A percentile compares a stretch with the other conserved stretches of the same genome.
These are phyloP conservation scores for Tolypocladium inflatum DNA, from an alignment of 2,329 filamentous ascomycete species.

Conservation along the genomic window DNA sequence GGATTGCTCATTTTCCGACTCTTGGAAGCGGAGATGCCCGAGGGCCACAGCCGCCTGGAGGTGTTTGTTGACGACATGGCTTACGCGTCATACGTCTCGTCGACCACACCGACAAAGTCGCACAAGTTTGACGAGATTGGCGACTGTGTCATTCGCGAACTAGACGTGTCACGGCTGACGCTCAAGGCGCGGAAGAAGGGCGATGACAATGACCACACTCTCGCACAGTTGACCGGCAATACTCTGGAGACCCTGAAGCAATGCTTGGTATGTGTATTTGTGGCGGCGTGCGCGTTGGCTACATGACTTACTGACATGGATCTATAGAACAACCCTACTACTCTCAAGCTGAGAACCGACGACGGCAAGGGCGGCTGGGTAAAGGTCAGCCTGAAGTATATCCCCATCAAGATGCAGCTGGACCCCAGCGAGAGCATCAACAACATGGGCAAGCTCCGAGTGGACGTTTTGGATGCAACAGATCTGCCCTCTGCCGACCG, in stretches of 20 bases:
- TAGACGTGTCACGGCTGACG: conserved; percentile 93
- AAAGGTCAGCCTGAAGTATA: conserved; percentile 87
- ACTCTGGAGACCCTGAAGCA: conserved; percentile 83
- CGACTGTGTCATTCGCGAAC: conserved; percentile 89
- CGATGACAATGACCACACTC: conserved; percentile 65
- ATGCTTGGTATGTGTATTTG: conserved; percentile 55
- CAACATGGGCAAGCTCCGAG: conserved; percentile 91
- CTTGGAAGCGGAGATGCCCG: conserved; percentile 76
- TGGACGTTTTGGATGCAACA: conserved; percentile 81
- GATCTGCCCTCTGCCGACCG: conserved; percentile 90
- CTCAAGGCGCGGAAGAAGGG: conserved; percentile 75
- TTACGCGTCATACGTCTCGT: conserved; percentile 79
- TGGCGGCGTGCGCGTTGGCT: neutral
- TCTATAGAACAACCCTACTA: conserved; percentile 73
- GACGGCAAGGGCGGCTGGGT: conserved; percentile 70
- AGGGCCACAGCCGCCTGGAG: conserved; percentile 69
- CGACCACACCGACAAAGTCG: conserved; percentile 58
- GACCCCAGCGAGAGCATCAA: conserved; percentile 96
- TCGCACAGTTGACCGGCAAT: conserved; percentile 75
- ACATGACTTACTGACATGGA: neutral
- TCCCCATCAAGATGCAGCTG: conserved; percentile 87
- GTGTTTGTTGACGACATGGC: conserved; percentile 91
- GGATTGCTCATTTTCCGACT: conserved; percentile 92
- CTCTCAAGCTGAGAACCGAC: conserved; percentile 68
- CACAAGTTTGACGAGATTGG: conserved; percentile 85